Evolutionary conservation across 164 flowering plant genomes (phyloP).

Genomic region (Stephania japonica): DNA sequence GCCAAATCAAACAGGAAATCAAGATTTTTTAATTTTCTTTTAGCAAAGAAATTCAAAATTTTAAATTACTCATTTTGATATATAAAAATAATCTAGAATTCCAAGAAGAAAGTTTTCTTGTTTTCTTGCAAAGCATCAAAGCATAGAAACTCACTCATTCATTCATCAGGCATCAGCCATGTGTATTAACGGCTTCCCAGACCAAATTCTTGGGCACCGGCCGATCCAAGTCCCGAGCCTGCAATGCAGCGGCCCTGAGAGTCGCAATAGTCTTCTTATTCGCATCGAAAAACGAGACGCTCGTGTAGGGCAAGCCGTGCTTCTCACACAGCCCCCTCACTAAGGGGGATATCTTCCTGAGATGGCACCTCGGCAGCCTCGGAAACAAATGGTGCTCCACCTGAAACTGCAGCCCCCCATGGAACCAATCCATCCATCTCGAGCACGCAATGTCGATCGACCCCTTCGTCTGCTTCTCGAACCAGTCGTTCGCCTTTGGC

Average conservation of each 20-base stretch:
- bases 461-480: slow-evolving; percentile 23
- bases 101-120: too few species aligned
- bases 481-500: slow-evolving; percentile 22
- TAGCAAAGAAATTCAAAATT: too few species aligned
- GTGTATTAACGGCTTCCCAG: slow-evolving; percentile 79
- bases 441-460: slow-evolving; percentile 21
- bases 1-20: too few species aligned
- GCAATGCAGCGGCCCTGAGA: slow-evolving; percentile 16
- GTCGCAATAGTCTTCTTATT: slow-evolving; percentile 17
- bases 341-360: slow-evolving; percentile 21
- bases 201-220: slow-evolving; percentile 45
- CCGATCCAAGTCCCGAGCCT: slow-evolving; percentile 21
- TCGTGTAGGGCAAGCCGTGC: slow-evolving; percentile 16
- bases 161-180: slow-evolving; percentile 37
- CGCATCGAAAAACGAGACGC: slow-evolving; percentile 19
- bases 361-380: slow-evolving; percentile 23
- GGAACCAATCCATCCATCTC: slow-evolving; percentile 31
- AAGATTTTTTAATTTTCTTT: too few species aligned
- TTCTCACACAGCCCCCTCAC: slow-evolving; percentile 25
- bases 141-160: too few species aligned
- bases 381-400: slow-evolving; percentile 28
- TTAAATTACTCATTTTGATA: too few species aligned
- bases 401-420: slow-evolving; percentile 28
- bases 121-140: too few species aligned
- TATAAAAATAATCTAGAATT: too few species aligned